Percentiles rank a stretch among this genome's conserved stretches.
Conservation (phyloP, 164 flowering plant species). For the Chimonanthus salicifolius region DNA sequence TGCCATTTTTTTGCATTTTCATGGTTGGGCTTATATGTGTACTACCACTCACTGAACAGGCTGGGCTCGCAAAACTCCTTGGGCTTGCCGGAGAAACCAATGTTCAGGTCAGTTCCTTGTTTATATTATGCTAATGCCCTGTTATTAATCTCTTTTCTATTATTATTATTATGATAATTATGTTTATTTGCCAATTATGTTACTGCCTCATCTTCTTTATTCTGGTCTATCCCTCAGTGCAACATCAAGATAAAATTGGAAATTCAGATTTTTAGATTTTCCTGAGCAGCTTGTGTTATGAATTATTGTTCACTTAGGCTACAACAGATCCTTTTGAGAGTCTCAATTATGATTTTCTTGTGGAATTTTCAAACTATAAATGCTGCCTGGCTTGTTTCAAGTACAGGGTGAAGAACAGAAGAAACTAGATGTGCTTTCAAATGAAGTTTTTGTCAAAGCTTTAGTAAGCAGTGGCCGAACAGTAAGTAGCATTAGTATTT, state of each 20-base stretch:
- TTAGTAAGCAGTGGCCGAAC: constrained; percentile 93
- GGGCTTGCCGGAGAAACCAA: constrained; percentile 97
- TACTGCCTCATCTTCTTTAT: too few relatives aligned
- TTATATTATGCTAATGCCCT: not conserved
- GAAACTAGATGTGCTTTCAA: constrained; percentile 94
- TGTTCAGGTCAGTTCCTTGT: constrained; percentile 55
- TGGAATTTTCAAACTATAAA: not conserved
- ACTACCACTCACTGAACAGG: constrained; percentile 47
- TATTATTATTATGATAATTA: too few relatives aligned
- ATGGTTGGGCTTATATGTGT: not conserved
- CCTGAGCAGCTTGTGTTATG: not conserved
- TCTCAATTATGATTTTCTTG: not conserved
- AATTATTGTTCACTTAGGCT: not conserved
- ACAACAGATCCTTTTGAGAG: not conserved
- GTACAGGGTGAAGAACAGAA: constrained; percentile 96
- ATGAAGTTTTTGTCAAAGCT: constrained; percentile 93
- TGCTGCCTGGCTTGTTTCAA: not conserved
- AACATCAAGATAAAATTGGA: not conserved
- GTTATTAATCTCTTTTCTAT: too few relatives aligned
- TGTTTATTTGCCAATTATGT: too few relatives aligned
- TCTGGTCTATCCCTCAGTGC: too few relatives aligned
- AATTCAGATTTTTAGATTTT: not conserved
- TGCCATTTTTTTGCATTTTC: not conserved
- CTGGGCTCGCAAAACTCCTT: constrained; percentile 93
- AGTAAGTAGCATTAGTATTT: constrained; percentile 38